Conservation (phyloP, 1,284 basidiomycete species). For the Cutaneotrichosporon mucoides region DNA sequence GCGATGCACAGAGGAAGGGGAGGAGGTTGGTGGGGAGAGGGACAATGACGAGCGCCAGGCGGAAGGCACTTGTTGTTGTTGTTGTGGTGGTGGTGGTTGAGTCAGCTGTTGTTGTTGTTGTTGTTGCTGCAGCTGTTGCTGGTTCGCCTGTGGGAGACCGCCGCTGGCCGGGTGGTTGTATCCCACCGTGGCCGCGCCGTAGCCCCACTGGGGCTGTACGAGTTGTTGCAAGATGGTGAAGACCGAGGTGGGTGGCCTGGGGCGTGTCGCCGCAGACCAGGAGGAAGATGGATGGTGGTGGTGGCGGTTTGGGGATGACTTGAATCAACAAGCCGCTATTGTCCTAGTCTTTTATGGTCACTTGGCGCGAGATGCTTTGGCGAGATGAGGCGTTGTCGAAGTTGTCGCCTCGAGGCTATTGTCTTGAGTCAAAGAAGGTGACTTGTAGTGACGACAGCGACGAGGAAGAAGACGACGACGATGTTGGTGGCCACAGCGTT, state of each 20-base stretch:
- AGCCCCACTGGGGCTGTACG: conserved; percentile 22
- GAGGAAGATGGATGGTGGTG: neutral
- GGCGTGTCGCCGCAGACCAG: conserved; percentile 16
- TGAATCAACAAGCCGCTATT: too few relatives aligned
- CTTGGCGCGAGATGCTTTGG: too few relatives aligned
- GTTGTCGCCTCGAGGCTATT: too few relatives aligned
- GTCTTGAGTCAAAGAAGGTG: too few relatives aligned
- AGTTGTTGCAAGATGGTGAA: conserved; percentile 16
- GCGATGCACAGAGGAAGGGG: conserved; percentile 13
- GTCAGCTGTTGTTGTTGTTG: conserved; percentile 3
- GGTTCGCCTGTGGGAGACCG: neutral
- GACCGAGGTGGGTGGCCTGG: conserved; percentile 11
- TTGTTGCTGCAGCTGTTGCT: neutral
- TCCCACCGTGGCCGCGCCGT: conserved; percentile 12
- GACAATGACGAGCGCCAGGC: conserved; percentile 17
- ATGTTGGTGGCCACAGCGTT: too few relatives aligned
- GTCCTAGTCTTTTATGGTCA: too few relatives aligned
- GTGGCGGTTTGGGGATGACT: too few relatives aligned
- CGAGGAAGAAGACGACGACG: too few relatives aligned
- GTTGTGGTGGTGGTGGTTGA: neutral
- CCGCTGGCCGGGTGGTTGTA: conserved; percentile 5
- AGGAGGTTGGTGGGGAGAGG: conserved; percentile 16
- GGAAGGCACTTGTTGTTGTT: neutral
- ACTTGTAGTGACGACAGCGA: too few relatives aligned
- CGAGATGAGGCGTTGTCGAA: too few relatives aligned